Conservation (phyloP, 2,329 filamentous ascomycete genomes). For the Aspergillus ibericus region DNA sequence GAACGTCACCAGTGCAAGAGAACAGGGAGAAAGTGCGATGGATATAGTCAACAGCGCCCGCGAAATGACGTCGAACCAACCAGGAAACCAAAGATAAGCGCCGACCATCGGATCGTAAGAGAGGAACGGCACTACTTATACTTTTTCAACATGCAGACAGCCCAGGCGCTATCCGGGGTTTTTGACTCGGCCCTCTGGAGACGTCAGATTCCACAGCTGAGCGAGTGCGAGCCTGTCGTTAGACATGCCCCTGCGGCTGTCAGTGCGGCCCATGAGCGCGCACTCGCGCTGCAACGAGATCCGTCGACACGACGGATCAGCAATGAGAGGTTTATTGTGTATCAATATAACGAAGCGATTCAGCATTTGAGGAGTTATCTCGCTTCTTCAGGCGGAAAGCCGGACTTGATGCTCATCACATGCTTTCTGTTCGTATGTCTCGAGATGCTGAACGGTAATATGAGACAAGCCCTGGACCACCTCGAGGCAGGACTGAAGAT, state of each 20-base stretch:
- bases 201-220: slow-evolving; percentile 51
- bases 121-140: background rate
- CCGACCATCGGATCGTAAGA: background rate
- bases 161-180: background rate
- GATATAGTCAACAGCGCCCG: background rate
- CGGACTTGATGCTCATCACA: slow-evolving; percentile 17
- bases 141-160: background rate
- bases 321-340: background rate
- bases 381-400: background rate
- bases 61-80: background rate
- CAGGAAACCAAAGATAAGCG: background rate
- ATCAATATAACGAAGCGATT: background rate
- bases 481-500: slow-evolving; percentile 23
- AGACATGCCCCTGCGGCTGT: slow-evolving; percentile 54
- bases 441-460: slow-evolving; percentile 22
- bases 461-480: slow-evolving; percentile 21
- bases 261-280: slow-evolving; percentile 44
- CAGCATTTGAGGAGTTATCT: slow-evolving; percentile 37
- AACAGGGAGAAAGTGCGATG: slow-evolving; percentile 48
- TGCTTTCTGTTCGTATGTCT: slow-evolving; percentile 26
- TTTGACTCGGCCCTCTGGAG: slow-evolving; percentile 24
- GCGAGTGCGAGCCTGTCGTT: slow-evolving; percentile 47
- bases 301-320: background rate
- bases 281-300: slow-evolving; percentile 48
- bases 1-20: slow-evolving; percentile 55